Percentiles rank a stretch among this genome's conserved stretches.
These are phyloP conservation scores for Boletus chippewaensis DNA, from an alignment of 1,284 basidiomycete genomes.

Conservation along the genomic window DNA sequence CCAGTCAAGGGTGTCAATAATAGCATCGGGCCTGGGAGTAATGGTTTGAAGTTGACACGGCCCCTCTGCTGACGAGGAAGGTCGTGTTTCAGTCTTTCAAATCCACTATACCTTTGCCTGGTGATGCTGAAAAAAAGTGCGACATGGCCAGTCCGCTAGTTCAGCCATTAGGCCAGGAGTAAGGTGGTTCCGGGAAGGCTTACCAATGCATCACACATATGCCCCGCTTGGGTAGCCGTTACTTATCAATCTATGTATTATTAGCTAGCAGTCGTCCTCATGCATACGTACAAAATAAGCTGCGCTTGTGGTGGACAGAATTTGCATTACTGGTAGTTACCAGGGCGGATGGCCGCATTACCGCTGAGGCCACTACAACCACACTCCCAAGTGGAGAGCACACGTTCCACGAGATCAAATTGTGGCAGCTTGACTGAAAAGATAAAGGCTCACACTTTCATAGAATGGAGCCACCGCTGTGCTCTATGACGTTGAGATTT, in stretches of 20 bases:
- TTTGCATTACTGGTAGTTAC: neutral
- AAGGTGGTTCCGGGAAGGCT: neutral
- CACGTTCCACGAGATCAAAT: neutral
- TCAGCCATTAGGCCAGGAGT: neutral
- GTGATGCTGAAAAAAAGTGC: no score
- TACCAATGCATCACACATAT: neutral
- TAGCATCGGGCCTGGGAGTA: slow-evolving; percentile 9
- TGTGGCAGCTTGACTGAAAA: neutral
- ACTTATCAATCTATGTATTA: neutral
- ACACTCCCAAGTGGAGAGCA: neutral
- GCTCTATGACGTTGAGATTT: neutral
- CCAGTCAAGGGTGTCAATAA: slow-evolving; percentile 7
- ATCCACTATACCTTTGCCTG: neutral
- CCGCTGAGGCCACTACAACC: neutral
- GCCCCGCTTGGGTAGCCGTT: neutral
- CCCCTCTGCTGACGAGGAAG: no score
- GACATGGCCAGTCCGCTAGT: neutral
- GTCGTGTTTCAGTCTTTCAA: neutral
- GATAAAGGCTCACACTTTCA: neutral
- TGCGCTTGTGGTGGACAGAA: neutral
- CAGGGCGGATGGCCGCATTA: neutral
- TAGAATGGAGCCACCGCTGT: no score
- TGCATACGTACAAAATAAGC: neutral
- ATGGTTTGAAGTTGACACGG: neutral
- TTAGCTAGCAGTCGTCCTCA: neutral